Percentiles rank a stretch among this genome's conserved stretches.
phyloP scores from a whole-genome alignment of 1,139 yeast genomes.

The Candida sp. region DNA sequence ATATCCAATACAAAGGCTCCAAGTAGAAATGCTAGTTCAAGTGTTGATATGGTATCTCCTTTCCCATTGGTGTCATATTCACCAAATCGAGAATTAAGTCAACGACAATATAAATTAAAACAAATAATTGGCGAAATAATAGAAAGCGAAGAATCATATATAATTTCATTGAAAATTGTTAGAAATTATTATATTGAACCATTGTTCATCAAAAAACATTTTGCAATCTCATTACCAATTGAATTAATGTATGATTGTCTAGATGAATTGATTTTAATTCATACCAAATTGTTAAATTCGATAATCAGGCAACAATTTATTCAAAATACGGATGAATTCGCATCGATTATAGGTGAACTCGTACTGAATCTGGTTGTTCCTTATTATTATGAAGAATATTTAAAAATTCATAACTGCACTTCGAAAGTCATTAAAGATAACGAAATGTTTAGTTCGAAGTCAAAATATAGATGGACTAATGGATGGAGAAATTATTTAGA shows the following conservation, averaged over 20 bases:
- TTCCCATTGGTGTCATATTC: conserved; percentile 15
- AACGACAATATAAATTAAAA: conserved; percentile 20
- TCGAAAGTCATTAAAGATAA: background rate
- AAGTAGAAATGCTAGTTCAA: conserved; percentile 1
- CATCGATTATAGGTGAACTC: background rate
- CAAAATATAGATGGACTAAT: conserved; percentile 15
- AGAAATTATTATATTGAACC: conserved; percentile 35
- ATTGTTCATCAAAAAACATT: conserved; percentile 15
- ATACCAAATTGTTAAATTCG: conserved; percentile 16
- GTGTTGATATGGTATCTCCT: conserved; percentile 19
- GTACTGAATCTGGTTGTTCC: background rate
- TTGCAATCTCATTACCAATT: conserved; percentile 25
- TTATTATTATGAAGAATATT: conserved; percentile 1
- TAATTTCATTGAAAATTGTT: conserved; percentile 38
- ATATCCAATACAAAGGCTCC: background rate
- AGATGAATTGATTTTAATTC: conserved; percentile 19
- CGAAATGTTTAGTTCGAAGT: background rate
- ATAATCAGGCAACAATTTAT: conserved; percentile 11
- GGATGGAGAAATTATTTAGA: conserved; percentile 41
- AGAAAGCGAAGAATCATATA: conserved; percentile 44
- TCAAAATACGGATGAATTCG: background rate
- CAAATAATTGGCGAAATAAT: conserved; percentile 44
- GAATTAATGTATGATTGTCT: conserved; percentile 17
- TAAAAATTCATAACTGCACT: background rate
- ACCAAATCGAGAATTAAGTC: conserved; percentile 8